Evolutionary conservation across 176 grass and related monocot species (phyloP).

Genomic region (Tuctoria greenei): DNA sequence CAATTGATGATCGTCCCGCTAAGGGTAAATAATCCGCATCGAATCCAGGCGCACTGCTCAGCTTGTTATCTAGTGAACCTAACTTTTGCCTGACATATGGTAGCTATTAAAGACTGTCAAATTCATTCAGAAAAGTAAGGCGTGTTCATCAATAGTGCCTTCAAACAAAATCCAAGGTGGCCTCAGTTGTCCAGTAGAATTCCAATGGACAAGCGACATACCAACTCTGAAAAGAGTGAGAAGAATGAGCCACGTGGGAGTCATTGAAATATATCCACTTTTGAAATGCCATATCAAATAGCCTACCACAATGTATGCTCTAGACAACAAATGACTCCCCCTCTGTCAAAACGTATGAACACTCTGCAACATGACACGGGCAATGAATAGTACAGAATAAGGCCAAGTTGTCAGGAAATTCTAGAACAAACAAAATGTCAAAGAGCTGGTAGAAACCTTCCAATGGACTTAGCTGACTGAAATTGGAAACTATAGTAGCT

Average conservation of each 20-base stretch:
- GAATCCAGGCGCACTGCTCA: neutral
- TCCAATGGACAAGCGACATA: neutral
- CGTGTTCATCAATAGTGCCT: neutral
- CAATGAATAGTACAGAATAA: neutral
- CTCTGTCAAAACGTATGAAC: neutral
- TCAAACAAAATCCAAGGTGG: neutral
- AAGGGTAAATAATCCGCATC: neutral
- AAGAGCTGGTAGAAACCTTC: neutral
- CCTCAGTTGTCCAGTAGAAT: slow-evolving; percentile 1
- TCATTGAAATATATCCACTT: neutral
- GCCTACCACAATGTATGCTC: neutral
- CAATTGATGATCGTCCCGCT: neutral
- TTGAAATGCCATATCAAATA: slow-evolving; percentile 19
- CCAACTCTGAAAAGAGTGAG: too few relatives aligned
- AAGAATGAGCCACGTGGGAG: neutral
- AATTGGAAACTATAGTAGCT: slow-evolving; percentile 48
- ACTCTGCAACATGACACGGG: neutral
- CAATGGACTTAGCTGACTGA: slow-evolving; percentile 6
- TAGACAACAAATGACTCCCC: neutral
- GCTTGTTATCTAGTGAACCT: neutral
- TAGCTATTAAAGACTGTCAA: neutral
- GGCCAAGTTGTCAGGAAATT: neutral
- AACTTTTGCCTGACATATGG: neutral
- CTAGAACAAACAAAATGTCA: neutral
- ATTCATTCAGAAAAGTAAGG: neutral